phyloP scores from a whole-genome alignment of 192 early-diverging fungal species.

The Linnemannia exigua region DNA sequence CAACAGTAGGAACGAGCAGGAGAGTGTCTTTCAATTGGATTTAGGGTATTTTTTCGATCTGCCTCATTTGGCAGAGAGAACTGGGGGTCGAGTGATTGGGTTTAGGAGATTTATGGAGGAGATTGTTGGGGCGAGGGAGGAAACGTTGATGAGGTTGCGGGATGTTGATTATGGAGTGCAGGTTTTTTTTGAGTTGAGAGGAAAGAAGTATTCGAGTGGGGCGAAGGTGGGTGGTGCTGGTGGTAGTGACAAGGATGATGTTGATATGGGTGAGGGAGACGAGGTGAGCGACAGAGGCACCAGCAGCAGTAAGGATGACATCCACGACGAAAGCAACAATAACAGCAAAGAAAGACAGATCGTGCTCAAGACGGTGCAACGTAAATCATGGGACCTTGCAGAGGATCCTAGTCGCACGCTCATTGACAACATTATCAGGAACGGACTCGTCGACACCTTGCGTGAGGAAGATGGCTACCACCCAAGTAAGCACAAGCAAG shows the following conservation, averaged over 20 bases:
- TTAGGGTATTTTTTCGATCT: slow-evolving; percentile 34
- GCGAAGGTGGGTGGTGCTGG: background rate
- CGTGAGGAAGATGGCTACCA: background rate
- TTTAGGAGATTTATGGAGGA: slow-evolving; percentile 31
- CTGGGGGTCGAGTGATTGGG: slow-evolving; percentile 19
- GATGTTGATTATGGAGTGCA: background rate
- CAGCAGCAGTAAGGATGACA: no score
- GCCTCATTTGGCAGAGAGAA: background rate
- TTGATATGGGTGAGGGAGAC: background rate
- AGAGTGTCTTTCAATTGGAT: slow-evolving; percentile 28
- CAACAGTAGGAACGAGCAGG: slow-evolving; percentile 32
- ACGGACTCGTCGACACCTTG: slow-evolving; percentile 29
- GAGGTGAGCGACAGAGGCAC: background rate
- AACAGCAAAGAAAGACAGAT: background rate
- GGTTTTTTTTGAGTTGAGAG: background rate
- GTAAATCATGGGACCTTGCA: slow-evolving; percentile 15
- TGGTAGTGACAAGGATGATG: background rate
- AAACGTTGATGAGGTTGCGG: background rate
- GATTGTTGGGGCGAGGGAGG: background rate
- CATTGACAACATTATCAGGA: slow-evolving; percentile 33
- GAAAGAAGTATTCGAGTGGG: background rate
- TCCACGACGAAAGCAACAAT: no score
- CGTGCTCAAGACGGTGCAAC: slow-evolving; percentile 5
- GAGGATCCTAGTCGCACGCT: background rate
- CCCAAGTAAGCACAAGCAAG: background rate